Evolutionary conservation across 202 grass and related monocot species (phyloP), one percentile per base, ranked within the genome.

Genomic region (Carex sylvatica): DNA sequence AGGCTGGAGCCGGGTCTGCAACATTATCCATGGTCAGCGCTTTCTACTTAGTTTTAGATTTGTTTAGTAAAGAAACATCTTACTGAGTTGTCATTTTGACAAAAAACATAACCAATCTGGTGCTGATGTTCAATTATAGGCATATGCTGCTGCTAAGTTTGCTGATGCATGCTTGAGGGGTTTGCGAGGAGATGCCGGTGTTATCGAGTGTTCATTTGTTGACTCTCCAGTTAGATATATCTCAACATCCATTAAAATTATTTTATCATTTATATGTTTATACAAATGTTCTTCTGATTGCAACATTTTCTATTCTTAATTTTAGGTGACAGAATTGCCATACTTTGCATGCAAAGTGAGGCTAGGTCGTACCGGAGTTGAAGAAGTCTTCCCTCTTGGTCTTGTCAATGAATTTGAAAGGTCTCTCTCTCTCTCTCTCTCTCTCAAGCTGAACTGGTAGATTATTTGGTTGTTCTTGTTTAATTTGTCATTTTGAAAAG

Each of bases 371-470:
- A 8, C 6, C 59, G 96, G 96, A 36, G 46, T 88, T 36, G 91
- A 92, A 87, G 96, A 99, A 70, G 86, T 99, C 65, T 78, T 93
- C 75, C 88, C 96, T 59, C 91, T 96, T 63, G 96, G 96, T 53
- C 91, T 85, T 68, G 83, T 96, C 54, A 96, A 93, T 83, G 93
- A 99, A 84, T 96, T 93, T 24, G 96, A 99, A 84, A 95, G 96
- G 96, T 95, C 5, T 83, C 12, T 23, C 19, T 74, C 24, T 53
- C 44, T 56, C 51, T 22, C 59, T 20, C 16, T 59, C 36, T 44
- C 42, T 12, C 46, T 12, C 46, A 5, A 46, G 9, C 67, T 44
- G 7, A 56, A 56, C 13, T 31, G 8, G 24, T 76, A 33, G 49
- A 54, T 74, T 76, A 33, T 10, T 76, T 76, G 6, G 33, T 31